Percentiles rank a stretch among this genome's conserved stretches.
These are phyloP conservation scores for Roridomyces roridus DNA, from an alignment of 768 basidiomycete genomes.

Conservation along the genomic window DNA sequence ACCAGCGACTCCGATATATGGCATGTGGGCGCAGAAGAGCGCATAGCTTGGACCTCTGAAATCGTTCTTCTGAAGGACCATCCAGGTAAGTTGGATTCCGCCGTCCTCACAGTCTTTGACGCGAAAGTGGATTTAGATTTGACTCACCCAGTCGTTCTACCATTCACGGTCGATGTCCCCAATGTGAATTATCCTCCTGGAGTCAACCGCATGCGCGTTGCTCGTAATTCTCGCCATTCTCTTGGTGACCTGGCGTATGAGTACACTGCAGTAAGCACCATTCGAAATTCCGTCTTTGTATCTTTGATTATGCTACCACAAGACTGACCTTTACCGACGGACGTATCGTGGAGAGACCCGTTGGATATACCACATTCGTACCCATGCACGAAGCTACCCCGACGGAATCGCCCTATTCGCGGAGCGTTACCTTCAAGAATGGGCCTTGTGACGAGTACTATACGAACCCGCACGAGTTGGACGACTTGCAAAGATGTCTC, in stretches of 20 bases:
- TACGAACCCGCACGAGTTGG: no score
- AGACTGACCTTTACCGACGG: conserved; percentile 10
- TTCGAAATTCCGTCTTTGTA: neutral
- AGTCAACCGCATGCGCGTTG: neutral
- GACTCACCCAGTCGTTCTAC: neutral
- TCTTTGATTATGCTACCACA: no score
- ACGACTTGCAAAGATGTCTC: conserved; percentile 9
- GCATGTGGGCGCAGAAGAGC: conserved; percentile 17
- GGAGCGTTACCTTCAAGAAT: conserved; percentile 11
- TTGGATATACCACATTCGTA: conserved; percentile 10
- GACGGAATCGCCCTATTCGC: neutral
- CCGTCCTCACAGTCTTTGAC: neutral
- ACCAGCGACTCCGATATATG: conserved; percentile 12
- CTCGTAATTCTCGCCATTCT: no score
- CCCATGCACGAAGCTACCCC: neutral
- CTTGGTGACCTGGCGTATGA: conserved; percentile 4
- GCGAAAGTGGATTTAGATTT: neutral
- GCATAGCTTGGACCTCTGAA: conserved; percentile 10
- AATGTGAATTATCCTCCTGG: conserved; percentile 12
- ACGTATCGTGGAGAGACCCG: neutral
- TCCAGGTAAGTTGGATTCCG: neutral
- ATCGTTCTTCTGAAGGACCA: conserved; percentile 4
- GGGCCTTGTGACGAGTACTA: no score
- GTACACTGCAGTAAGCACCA: conserved; percentile 7
- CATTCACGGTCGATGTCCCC: conserved; percentile 1